Percentiles rank a stretch among this genome's conserved stretches.
phyloP scores from a whole-genome alignment of 1,139 yeast species.

The Scheffersomyces cryptocercus region DNA sequence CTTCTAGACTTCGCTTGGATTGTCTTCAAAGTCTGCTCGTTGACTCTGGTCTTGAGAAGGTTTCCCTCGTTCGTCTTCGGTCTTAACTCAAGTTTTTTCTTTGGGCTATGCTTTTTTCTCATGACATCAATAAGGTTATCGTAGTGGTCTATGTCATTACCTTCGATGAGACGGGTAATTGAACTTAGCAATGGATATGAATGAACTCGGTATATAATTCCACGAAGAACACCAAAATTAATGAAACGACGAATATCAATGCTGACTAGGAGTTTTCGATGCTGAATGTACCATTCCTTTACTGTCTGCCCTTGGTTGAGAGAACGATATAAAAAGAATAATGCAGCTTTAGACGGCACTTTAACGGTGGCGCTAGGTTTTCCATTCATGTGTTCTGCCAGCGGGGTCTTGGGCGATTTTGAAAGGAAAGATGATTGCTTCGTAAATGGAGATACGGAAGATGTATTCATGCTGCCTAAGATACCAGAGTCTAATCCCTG shows the following conservation, averaged over 20 bases:
- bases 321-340: slow-evolving; percentile 77
- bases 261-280: slow-evolving; percentile 55
- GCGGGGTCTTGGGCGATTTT: slow-evolving; percentile 11
- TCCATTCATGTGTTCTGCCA: slow-evolving; percentile 2
- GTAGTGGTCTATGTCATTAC: slow-evolving; percentile 28
- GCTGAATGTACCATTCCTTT: slow-evolving; percentile 75
- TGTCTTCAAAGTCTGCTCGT: slow-evolving; percentile 28
- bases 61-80: slow-evolving; percentile 9
- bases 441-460: slow-evolving; percentile 12
- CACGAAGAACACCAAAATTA: slow-evolving; percentile 82
- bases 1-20: slow-evolving; percentile 22
- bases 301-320: slow-evolving; percentile 78
- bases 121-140: slow-evolving; percentile 28
- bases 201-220: slow-evolving; percentile 78
- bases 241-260: slow-evolving; percentile 84
- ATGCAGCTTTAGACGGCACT: slow-evolving; percentile 62
- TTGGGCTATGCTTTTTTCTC: slow-evolving; percentile 10
- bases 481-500: background rate
- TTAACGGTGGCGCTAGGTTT: slow-evolving; percentile 15
- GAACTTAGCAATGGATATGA: slow-evolving; percentile 65
- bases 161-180: slow-evolving; percentile 36
- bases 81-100: slow-evolving; percentile 1
- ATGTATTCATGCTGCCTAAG: slow-evolving; percentile 3
- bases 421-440: slow-evolving; percentile 6
- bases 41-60: slow-evolving; percentile 25